Base-by-base conservation (phyloP, 2,329 filamentous ascomycete genomes). In the Ramularia endophylla region DNA sequence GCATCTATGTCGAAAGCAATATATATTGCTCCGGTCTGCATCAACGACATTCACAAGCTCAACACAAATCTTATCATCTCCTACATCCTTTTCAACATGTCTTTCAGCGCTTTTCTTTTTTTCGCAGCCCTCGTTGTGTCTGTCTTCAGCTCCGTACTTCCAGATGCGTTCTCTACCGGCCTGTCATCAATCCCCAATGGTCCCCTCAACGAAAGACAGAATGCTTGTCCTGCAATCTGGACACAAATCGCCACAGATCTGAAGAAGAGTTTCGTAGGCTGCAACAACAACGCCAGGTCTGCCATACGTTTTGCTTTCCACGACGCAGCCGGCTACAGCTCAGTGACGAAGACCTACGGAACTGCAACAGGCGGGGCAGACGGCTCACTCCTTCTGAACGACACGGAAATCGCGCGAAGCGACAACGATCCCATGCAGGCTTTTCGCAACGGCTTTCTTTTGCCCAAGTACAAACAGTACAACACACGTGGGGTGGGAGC, bases 361-460 rank as follows among this genome's bases (percentile, higher is more conserved):
- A 62, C 53, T 33, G 54, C 52, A 3, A 28, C 44, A 51, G 55
- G 64, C 8, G 66, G 65, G 29, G 66, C 65, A 9, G 65, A 69
- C 40, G 66, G 66, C 16, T 67, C 64, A 4, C 54, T 69, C n/a
- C 50, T 66, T 25, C 59, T 68, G 50, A 50, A 41, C n/a, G 58
- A 64, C 33, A 54, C 58, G 9, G 66, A 68, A 46, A 51, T 61
- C 17, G 44, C 50, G 8, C 56, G 65, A 2, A 28, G 46, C 1
- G 63, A 62, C 15, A 66, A 78, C 56, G 59, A 55, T n/a, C 73
- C 72, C 0, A 60, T 78, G 7, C 56, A 67, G 44, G 56, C 49
- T 4, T 69, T 74, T 32, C 22, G 22, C 6, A 65, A 64, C 2
- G 46, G 43, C 3, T 56, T 65, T 20, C 64, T 73, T 47, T 64